Evolutionary conservation across 169 alveolate genomes (phyloP).

Genomic region (Plasmodium relictum): DNA sequence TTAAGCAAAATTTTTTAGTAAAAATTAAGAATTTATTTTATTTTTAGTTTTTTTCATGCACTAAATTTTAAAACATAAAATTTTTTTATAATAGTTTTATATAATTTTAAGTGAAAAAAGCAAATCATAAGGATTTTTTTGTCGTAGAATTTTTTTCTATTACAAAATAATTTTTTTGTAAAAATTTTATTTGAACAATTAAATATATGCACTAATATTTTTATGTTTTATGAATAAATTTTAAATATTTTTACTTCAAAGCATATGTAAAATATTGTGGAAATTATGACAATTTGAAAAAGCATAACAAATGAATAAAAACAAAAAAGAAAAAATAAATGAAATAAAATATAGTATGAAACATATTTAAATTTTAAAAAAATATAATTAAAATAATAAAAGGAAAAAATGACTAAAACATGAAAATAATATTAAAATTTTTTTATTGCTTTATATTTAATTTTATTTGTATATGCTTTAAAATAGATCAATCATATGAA

Average conservation of each 20-base stretch:
- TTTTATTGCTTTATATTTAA: constrained; percentile 29
- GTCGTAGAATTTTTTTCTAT: no score
- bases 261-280: no score
- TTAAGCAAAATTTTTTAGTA: background rate
- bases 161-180: no score
- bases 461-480: constrained; percentile 55
- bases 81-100: background rate
- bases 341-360: background rate
- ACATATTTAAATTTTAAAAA: background rate
- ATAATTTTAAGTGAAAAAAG: background rate
- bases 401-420: constrained; percentile 74
- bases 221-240: background rate
- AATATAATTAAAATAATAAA: background rate
- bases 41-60: background rate
- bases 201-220: no score
- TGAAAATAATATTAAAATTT: constrained; percentile 37
- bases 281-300: no score
- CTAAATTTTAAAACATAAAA: background rate
- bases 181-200: no score
- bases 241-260: background rate
- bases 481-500: constrained; percentile 27
- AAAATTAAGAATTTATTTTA: background rate
- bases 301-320: background rate
- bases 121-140: no score
- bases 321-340: background rate